These are phyloP conservation scores for Penicillium paneum DNA, from an alignment of 2,329 filamentous ascomycete species.

Conservation along the genomic window DNA sequence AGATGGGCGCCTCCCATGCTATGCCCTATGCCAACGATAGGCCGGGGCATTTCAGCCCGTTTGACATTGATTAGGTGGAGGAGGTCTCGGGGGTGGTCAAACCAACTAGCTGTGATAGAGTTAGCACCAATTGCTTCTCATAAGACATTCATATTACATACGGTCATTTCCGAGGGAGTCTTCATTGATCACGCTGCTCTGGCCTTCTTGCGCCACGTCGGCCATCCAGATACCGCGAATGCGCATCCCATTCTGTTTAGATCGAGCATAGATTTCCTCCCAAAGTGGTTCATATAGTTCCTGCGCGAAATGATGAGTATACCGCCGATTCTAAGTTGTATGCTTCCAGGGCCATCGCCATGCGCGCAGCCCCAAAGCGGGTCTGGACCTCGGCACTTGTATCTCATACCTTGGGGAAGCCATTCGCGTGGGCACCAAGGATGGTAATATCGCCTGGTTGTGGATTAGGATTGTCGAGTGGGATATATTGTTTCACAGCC, in stretches of 20 bases:
- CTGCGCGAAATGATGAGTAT: slow-evolving; percentile 41
- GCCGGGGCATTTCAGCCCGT: slow-evolving; percentile 72
- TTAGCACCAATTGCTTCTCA: slow-evolving; percentile 14
- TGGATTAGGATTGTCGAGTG: slow-evolving; percentile 65
- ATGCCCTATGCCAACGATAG: slow-evolving; percentile 80
- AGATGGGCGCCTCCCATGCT: slow-evolving; percentile 80
- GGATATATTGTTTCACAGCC: slow-evolving; percentile 84
- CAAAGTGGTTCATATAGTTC: slow-evolving; percentile 91
- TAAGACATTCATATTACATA: slow-evolving; percentile 42
- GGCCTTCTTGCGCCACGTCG: slow-evolving; percentile 81
- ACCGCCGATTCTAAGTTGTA: not conserved
- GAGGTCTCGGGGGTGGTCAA: slow-evolving; percentile 80
- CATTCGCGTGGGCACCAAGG: slow-evolving; percentile 84
- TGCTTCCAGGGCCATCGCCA: not conserved
- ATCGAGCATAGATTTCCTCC: slow-evolving; percentile 68
- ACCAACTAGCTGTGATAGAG: slow-evolving; percentile 66
- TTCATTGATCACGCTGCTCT: slow-evolving; percentile 75
- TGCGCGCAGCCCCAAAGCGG: not conserved
- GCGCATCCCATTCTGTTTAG: slow-evolving; percentile 59
- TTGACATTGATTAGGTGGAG: slow-evolving; percentile 82
- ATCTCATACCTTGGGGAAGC: slow-evolving; percentile 72
- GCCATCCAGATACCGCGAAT: slow-evolving; percentile 87
- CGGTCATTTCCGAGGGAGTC: slow-evolving; percentile 76
- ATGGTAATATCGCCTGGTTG: slow-evolving; percentile 77
- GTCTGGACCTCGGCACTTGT: slow-evolving; percentile 4